Conservation (phyloP, 1,139 yeast genomes). For the Diutina sp. region DNA sequence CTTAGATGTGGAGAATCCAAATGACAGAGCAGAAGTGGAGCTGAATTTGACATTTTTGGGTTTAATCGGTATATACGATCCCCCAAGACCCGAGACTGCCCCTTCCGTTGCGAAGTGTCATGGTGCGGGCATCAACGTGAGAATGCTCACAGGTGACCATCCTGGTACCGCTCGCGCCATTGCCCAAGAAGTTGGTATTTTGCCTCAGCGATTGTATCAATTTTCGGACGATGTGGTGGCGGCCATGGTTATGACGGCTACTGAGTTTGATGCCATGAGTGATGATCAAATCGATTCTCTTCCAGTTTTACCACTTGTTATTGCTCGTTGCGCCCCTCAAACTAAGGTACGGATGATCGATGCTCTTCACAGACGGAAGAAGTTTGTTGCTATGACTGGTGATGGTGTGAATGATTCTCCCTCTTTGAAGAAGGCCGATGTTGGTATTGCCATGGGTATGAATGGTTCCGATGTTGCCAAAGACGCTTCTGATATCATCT, state of each 20-base stretch:
- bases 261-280: conserved; percentile 49
- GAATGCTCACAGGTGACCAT: conserved; percentile 80
- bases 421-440: conserved; percentile 66
- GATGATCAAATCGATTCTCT: conserved; percentile 54
- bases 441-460: conserved; percentile 82
- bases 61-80: conserved; percentile 71
- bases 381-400: not conserved
- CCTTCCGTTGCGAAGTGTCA: conserved; percentile 59
- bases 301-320: conserved; percentile 65
- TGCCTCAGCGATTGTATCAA: conserved; percentile 45
- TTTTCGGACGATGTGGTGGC: not conserved
- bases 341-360: conserved; percentile 10
- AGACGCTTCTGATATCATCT: conserved; percentile 66
- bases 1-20: conserved; percentile 9
- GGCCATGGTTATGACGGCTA: not conserved
- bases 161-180: conserved; percentile 75
- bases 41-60: conserved; percentile 50
- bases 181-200: conserved; percentile 76
- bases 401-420: conserved; percentile 56
- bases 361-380: not conserved
- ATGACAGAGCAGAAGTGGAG: conserved; percentile 43
- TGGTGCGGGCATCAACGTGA: conserved; percentile 68
- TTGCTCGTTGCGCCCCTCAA: conserved; percentile 80
- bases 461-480: conserved; percentile 77
- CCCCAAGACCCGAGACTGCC: conserved; percentile 66